Base-by-base conservation (phyloP, 352 stramenopile species). In the Phytophthora parvispora region DNA sequence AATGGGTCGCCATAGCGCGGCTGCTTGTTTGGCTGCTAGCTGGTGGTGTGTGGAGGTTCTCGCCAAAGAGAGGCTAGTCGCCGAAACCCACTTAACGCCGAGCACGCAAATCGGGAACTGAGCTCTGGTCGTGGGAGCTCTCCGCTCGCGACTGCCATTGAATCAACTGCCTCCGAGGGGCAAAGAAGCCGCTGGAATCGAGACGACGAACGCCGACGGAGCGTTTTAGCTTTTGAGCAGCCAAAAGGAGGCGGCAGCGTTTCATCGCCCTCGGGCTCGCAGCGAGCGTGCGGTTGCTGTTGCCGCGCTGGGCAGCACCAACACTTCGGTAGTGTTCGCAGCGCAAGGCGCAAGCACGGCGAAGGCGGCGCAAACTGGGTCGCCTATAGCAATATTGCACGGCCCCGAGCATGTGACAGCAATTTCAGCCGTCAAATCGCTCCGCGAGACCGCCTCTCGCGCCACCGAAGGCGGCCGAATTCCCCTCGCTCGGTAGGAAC, bases 91-190 rank as follows among this genome's bases (percentile, higher is more conserved):
- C 49, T 51, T 63, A 8, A 49, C 49, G 52, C 55, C 25, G 40
- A 69, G 53, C 34, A 67, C 69, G 59, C 43, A 74, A 75, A 75
- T 69, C 9, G 40, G 49, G 36, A 66, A 75, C 50, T 78, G 71
- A 69, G 29, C 45, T 22, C 12, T n/a, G 4, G 13, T 13, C 6
- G 36, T 38, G 28, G 10, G 31, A 2, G 22, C 22, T 49, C 27
- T 6, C 16, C 48, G 9, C 18, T 45, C 16, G 25, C 9, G 29
- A 18, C 40, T 47, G 38, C 50, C 40, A 51, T 56, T 12, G 27
- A 10, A 42, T 22, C 22, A 18, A 31, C 42, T 13, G 18, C 38
- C 15, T 64, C n/a, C 24, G 7, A 27, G 49, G 58, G 15, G 25
- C 25, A 77, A 77, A 69, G 70, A 78, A 75, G 49, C 40, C 51